Percentiles rank a stretch among this genome's conserved stretches.
Evolutionary conservation across 2,329 filamentous ascomycete species (phyloP).

Genomic region (Colletotrichum euphorbiae): DNA sequence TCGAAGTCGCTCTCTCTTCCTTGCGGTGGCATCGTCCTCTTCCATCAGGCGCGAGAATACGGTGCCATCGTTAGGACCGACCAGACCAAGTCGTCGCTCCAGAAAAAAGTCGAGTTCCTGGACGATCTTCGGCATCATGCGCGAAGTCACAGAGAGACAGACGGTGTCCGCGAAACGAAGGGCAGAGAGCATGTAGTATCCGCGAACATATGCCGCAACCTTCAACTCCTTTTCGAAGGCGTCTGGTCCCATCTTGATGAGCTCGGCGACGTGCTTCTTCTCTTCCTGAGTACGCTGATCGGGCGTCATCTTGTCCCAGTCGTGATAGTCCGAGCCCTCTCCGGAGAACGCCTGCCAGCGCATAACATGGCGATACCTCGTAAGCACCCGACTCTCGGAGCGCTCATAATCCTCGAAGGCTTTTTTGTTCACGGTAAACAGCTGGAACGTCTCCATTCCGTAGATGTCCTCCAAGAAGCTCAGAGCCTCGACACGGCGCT

Average conservation of each 20-base stretch:
- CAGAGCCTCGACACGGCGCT: conserved; percentile 51
- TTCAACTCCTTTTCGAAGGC: conserved; percentile 69
- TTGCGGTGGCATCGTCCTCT: conserved; percentile 58
- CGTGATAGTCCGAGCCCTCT: conserved; percentile 45
- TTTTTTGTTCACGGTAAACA: conserved; percentile 68
- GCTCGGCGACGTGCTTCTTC: conserved; percentile 54
- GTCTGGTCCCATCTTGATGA: conserved; percentile 65
- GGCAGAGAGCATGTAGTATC: conserved; percentile 76
- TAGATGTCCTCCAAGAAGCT: conserved; percentile 59
- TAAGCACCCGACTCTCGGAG: conserved; percentile 59
- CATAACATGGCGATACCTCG: conserved; percentile 60
- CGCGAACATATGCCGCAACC: conserved; percentile 72
- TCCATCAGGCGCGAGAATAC: conserved; percentile 60
- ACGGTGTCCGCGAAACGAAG: conserved; percentile 71
- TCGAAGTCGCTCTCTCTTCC: conserved; percentile 55
- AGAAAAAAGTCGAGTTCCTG: conserved; percentile 55
- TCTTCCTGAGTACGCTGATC: conserved; percentile 61
- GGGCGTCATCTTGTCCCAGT: conserved; percentile 60
- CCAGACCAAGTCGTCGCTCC: conserved; percentile 57
- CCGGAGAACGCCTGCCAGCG: conserved; percentile 58
- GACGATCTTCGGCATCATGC: conserved; percentile 60
- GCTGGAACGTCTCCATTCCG: conserved; percentile 63
- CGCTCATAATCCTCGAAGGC: conserved; percentile 59
- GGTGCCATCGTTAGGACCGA: conserved; percentile 44
- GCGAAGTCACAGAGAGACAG: conserved; percentile 60